phyloP scores from a whole-genome alignment of 164 flowering plant genomes.

The Vitis rupestris region DNA sequence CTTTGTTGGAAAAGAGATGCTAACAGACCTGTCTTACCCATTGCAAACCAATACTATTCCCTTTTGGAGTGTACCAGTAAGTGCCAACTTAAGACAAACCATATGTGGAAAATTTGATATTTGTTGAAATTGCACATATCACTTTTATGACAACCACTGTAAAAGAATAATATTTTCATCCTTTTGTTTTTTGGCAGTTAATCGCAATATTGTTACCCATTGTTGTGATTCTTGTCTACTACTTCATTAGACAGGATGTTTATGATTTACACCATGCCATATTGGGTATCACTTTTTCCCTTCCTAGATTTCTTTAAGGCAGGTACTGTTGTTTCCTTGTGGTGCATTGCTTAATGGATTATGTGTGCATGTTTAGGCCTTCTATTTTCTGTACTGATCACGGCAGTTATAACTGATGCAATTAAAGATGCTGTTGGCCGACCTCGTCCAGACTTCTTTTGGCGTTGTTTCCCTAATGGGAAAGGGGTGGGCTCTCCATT shows the following conservation, averaged over 20 bases:
- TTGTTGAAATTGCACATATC: neutral
- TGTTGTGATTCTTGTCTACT: constrained; percentile 37
- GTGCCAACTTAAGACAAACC: neutral
- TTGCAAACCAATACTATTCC: constrained; percentile 66
- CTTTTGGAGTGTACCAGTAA: constrained; percentile 77
- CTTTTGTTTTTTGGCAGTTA: constrained; percentile 33
- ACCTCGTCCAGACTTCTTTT: constrained; percentile 70
- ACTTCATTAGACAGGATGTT: constrained; percentile 48
- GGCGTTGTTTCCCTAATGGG: constrained; percentile 89
- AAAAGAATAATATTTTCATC: constrained; percentile 4
- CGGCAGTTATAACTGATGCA: constrained; percentile 77
- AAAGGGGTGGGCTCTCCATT: constrained; percentile 36
- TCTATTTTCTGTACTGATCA: constrained; percentile 61
- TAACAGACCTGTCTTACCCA: constrained; percentile 76
- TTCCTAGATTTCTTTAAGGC: neutral
- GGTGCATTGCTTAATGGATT: constrained; percentile 3
- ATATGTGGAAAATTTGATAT: neutral
- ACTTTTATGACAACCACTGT: neutral
- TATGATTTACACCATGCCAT: constrained; percentile 64
- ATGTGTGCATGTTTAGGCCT: constrained; percentile 44
- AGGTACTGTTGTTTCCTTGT: neutral
- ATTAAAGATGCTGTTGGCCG: constrained; percentile 77
- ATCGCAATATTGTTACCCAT: constrained; percentile 57
- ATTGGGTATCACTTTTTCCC: constrained; percentile 35
- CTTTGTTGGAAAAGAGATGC: constrained; percentile 83